A percentile compares a stretch with the other conserved stretches of the same genome.
Conservation (phyloP, 2,329 filamentous ascomycete species). For the Beauveria medogensis region DNA sequence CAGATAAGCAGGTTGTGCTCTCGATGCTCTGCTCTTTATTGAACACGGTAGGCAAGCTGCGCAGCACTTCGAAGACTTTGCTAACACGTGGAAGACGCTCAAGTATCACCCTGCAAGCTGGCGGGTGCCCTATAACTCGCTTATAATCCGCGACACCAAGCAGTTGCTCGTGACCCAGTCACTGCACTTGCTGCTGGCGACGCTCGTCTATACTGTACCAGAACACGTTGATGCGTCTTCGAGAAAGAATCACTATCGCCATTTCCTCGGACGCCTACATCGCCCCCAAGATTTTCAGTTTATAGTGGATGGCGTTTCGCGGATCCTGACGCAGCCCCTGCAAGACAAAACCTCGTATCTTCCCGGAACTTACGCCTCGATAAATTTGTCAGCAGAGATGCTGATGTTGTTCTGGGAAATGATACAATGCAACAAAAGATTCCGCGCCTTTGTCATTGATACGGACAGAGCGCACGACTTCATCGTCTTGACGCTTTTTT, state of each 20-base stretch:
- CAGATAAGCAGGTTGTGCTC: constrained; percentile 85
- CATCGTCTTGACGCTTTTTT: constrained; percentile 81
- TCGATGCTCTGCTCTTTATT: constrained; percentile 86
- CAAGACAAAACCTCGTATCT: constrained; percentile 84
- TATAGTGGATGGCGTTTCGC: constrained; percentile 86
- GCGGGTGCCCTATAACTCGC: constrained; percentile 87
- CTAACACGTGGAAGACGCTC: constrained; percentile 53
- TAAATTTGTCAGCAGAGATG: constrained; percentile 89
- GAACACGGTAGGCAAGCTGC: constrained; percentile 62
- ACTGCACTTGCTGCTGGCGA: constrained; percentile 78
- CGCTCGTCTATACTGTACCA: constrained; percentile 80
- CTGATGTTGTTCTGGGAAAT: constrained; percentile 97
- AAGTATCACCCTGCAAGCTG: constrained; percentile 95
- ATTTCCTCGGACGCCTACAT: constrained; percentile 84
- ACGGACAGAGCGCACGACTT: constrained; percentile 92
- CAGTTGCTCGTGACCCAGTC: constrained; percentile 88
- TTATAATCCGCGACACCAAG: constrained; percentile 85
- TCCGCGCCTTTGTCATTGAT: constrained; percentile 93
- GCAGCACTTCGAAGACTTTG: not conserved
- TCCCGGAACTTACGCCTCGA: constrained; percentile 69
- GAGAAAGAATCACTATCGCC: constrained; percentile 86
- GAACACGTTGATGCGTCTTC: constrained; percentile 57
- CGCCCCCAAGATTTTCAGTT: constrained; percentile 97
- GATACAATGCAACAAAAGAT: constrained; percentile 94
- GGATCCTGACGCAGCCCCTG: constrained; percentile 85